These are phyloP conservation scores for Pseudomicrostroma phylloplanum DNA, from an alignment of 1,284 basidiomycete genomes.

Conservation along the genomic window DNA sequence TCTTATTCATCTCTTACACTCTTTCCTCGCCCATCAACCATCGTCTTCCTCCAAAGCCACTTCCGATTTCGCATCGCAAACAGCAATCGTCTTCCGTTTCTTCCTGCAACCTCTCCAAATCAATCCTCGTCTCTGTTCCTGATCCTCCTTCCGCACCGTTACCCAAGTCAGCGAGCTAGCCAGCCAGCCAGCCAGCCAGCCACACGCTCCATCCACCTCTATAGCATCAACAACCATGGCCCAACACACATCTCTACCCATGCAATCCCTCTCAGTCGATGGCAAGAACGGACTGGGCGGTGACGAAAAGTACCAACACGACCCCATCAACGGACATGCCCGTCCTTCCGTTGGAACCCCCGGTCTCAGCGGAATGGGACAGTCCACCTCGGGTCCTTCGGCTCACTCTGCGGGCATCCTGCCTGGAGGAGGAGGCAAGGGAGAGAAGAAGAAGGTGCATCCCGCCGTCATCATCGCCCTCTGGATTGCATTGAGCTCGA, in stretches of 20 bases:
- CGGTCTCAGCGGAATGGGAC: slow-evolving; percentile 31
- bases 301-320: slow-evolving; percentile 40
- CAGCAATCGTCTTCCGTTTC: background rate
- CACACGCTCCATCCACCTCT: background rate
- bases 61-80: background rate
- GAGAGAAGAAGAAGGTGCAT: slow-evolving; percentile 43
- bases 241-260: slow-evolving; percentile 39
- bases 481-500: slow-evolving; percentile 82
- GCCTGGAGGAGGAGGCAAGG: slow-evolving; percentile 22
- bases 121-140: background rate
- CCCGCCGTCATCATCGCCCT: slow-evolving; percentile 68
- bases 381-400: slow-evolving; percentile 10
- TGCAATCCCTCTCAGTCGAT: slow-evolving; percentile 22
- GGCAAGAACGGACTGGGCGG: slow-evolving; percentile 18
- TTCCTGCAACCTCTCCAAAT: background rate
- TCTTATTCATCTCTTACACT: background rate
- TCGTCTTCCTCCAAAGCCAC: background rate
- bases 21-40: background rate
- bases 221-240: slow-evolving; percentile 23
- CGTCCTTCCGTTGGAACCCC: slow-evolving; percentile 30
- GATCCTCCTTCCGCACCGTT: background rate
- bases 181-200: too few species aligned
- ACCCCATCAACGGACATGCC: slow-evolving; percentile 40
- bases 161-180: background rate
- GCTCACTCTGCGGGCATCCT: slow-evolving; percentile 24